Percentiles rank a stretch among this genome's conserved stretches.
These are phyloP conservation scores for Eimeria brunetti DNA, from an alignment of 169 alveolate genomes.

Conservation along the genomic window DNA sequence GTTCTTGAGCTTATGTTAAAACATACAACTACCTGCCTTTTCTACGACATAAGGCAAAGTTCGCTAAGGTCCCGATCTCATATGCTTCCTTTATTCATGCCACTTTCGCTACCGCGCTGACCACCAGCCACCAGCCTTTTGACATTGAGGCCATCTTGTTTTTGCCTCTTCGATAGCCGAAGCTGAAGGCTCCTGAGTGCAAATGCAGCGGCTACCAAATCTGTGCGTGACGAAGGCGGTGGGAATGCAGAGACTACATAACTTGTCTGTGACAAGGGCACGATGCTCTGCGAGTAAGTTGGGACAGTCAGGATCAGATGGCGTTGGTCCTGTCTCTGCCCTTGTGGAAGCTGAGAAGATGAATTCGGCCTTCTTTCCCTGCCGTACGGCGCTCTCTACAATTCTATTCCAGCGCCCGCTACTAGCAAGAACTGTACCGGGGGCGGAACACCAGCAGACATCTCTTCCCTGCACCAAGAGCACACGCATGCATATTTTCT, in stretches of 20 bases:
- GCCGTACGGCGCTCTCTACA: no score
- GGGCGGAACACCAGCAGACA: not conserved
- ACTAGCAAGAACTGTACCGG: not conserved
- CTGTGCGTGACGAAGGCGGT: not conserved
- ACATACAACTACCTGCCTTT: not conserved
- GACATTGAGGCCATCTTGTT: not conserved
- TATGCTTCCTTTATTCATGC: not conserved
- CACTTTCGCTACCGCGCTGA: not conserved
- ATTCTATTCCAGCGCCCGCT: not conserved
- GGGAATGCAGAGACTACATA: not conserved
- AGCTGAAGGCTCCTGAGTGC: constrained; percentile 1
- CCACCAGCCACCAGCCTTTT: not conserved
- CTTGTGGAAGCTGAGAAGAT: not conserved
- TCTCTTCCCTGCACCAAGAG: not conserved
- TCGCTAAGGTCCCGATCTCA: not conserved
- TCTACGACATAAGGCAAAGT: not conserved
- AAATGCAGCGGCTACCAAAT: not conserved
- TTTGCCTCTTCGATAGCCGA: not conserved
- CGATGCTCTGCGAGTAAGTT: not conserved
- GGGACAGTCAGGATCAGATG: not conserved
- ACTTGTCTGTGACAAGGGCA: not conserved
- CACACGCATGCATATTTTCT: constrained; percentile 5
- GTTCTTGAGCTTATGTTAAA: not conserved
- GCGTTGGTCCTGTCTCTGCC: not conserved
- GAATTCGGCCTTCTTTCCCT: not conserved